Evolutionary conservation across 1,139 yeast species (phyloP).

Genomic region (Candida sp.): DNA sequence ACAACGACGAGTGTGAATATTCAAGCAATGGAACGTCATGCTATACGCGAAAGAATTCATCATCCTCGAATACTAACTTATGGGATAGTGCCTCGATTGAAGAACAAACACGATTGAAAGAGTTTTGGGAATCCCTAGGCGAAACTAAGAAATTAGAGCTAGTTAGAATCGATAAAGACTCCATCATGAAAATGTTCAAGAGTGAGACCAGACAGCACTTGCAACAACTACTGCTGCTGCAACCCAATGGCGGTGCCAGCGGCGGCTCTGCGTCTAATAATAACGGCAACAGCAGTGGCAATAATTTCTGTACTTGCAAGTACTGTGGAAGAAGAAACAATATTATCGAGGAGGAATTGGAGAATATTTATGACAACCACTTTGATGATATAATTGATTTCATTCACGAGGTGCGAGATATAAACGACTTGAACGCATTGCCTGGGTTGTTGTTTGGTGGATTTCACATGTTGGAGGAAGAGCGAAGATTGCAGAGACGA

Average conservation of each 20-base stretch:
- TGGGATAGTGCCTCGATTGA: constrained; percentile 67
- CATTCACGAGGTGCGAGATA: constrained; percentile 43
- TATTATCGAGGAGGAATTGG: constrained; percentile 81
- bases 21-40: not conserved
- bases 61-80: constrained; percentile 30
- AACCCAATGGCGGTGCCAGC: constrained; percentile 8
- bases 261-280: constrained; percentile 1
- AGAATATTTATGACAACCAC: constrained; percentile 55
- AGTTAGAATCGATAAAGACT: constrained; percentile 70
- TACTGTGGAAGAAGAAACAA: constrained; percentile 80
- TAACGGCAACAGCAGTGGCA: constrained; percentile 4
- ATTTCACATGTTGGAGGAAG: constrained; percentile 43
- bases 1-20: constrained; percentile 3
- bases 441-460: constrained; percentile 47
- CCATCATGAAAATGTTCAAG: constrained; percentile 67
- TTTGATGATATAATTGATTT: constrained; percentile 54
- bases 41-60: constrained; percentile 7
- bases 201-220: constrained; percentile 26
- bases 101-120: constrained; percentile 59
- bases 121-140: constrained; percentile 74
- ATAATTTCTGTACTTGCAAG: constrained; percentile 63
- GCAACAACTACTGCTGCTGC: constrained; percentile 14
- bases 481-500: constrained; percentile 34
- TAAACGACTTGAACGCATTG: constrained; percentile 43
- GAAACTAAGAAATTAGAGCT: constrained; percentile 65